Evolutionary conservation across 2,329 filamentous ascomycete species (phyloP).

Genomic region (Dactylellina cionopaga): DNA sequence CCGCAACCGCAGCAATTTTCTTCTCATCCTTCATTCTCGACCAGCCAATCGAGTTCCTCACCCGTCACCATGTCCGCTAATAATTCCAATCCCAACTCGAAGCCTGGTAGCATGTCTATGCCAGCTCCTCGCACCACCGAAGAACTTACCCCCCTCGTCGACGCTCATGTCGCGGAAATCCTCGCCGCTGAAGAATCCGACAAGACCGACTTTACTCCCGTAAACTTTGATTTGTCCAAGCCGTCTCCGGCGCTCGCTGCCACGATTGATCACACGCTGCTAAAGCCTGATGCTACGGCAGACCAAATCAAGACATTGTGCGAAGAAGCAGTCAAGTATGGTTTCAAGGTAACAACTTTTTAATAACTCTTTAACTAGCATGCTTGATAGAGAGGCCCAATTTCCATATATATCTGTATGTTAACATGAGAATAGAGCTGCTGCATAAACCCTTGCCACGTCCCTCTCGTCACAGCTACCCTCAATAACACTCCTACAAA

Average conservation of each 20-base stretch:
- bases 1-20: not conserved
- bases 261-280: constrained; percentile 55
- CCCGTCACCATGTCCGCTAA: not conserved
- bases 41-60: not conserved
- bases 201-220: constrained; percentile 33
- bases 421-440: constrained; percentile 52
- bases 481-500: constrained; percentile 1
- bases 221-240: constrained; percentile 48
- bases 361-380: not conserved
- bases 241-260: constrained; percentile 48
- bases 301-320: constrained; percentile 54
- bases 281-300: constrained; percentile 55
- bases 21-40: not conserved
- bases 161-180: constrained; percentile 53
- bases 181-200: constrained; percentile 15
- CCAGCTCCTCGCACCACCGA: constrained; percentile 15
- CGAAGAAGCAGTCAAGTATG: constrained; percentile 55
- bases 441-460: constrained; percentile 55
- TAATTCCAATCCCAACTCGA: not conserved
- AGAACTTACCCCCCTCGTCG: constrained; percentile 46
- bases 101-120: constrained; percentile 3
- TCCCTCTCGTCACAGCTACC: constrained; percentile 43
- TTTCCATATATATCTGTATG: not conserved
- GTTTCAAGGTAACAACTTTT: constrained; percentile 54
- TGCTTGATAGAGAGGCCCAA: too few relatives aligned